Evolutionary conservation across 371 early-diverging fungal species (phyloP).

Genomic region (Mucor racemosus): DNA sequence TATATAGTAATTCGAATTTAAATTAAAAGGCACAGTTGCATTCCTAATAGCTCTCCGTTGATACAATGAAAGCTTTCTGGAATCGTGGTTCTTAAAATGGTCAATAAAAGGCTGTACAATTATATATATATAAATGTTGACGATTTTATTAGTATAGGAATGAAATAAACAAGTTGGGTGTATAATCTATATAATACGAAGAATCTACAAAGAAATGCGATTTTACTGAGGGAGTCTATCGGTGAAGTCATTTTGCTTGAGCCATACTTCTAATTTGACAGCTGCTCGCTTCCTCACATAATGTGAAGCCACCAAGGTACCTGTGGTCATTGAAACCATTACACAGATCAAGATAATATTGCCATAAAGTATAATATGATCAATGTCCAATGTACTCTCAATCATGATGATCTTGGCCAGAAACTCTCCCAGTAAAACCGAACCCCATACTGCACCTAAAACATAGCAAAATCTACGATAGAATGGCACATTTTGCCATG

Average conservation of each 20-base stretch:
- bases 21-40: too few species aligned
- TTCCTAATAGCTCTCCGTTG: too few species aligned
- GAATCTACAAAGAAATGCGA: too few species aligned
- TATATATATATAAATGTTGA: too few species aligned
- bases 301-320: neutral
- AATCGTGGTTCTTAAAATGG: too few species aligned
- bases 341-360: constrained; percentile 32
- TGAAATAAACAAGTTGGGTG: too few species aligned
- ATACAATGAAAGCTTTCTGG: too few species aligned
- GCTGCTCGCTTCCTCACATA: neutral
- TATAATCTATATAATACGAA: too few species aligned
- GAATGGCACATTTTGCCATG: constrained; percentile 13
- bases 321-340: constrained; percentile 16
- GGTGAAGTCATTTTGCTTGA: constrained; percentile 3
- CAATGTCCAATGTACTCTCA: constrained; percentile 35
- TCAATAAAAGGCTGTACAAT: too few species aligned
- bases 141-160: too few species aligned
- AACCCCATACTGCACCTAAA: constrained; percentile 36
- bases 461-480: constrained; percentile 25
- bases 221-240: too few species aligned
- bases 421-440: constrained; percentile 40
- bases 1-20: too few species aligned
- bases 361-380: constrained; percentile 37
- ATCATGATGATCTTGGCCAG: constrained; percentile 42
- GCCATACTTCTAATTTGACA: constrained; percentile 5